These are phyloP conservation scores for Wickerhamiella sergipiensis DNA, from an alignment of 805 yeast species.

Conservation along the genomic window DNA sequence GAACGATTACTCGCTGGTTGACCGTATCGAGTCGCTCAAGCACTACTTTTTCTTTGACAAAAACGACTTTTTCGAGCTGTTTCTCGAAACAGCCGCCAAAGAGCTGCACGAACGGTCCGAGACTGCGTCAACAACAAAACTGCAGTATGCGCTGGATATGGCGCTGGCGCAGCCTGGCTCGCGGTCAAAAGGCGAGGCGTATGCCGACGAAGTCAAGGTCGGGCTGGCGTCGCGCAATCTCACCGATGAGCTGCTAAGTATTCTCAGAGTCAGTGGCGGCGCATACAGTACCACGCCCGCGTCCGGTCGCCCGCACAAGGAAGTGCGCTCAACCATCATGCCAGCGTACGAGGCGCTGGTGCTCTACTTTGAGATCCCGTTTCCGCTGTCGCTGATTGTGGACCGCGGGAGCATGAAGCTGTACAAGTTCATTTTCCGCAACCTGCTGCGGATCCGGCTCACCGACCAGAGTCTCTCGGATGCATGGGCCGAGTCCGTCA, in stretches of 20 bases:
- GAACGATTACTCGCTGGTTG: conserved; percentile 42
- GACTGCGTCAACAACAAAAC: conserved; percentile 19
- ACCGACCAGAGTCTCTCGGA: conserved; percentile 44
- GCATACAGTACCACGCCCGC: not conserved
- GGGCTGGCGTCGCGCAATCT: conserved; percentile 22
- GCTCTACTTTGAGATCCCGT: conserved; percentile 44
- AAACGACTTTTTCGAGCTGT: conserved; percentile 37
- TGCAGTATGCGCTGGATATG: conserved; percentile 28
- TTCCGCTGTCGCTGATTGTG: conserved; percentile 69
- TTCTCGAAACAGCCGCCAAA: conserved; percentile 35
- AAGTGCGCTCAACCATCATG: not conserved
- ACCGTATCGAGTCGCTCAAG: conserved; percentile 38
- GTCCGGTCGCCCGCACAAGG: not conserved
- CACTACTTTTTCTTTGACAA: conserved; percentile 43
- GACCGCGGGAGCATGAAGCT: conserved; percentile 59
- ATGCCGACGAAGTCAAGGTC: conserved; percentile 24
- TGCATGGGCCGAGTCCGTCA: conserved; percentile 59
- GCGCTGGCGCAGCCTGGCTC: conserved; percentile 28
- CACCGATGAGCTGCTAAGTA: conserved; percentile 25
- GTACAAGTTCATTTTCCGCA: conserved; percentile 68
- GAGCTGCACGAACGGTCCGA: conserved; percentile 36
- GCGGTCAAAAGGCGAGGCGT: conserved; percentile 25
- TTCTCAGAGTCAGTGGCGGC: conserved; percentile 19
- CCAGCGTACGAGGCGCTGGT: conserved; percentile 25
- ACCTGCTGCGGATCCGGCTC: conserved; percentile 48